These are phyloP conservation scores for Rhazya stricta DNA, from an alignment of 257 asterid genomes.

Conservation along the genomic window DNA sequence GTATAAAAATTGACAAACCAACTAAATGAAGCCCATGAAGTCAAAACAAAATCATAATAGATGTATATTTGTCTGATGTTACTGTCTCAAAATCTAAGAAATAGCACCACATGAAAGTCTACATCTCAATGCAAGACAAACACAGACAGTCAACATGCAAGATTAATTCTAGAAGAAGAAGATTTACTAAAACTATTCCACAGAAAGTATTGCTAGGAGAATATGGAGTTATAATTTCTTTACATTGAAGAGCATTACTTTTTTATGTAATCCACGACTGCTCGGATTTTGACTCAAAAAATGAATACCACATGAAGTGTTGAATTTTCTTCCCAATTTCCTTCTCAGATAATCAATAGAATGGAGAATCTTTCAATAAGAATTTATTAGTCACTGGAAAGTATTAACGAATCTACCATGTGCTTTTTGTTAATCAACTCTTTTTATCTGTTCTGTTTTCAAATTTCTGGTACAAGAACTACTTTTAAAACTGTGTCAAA, in stretches of 20 bases:
- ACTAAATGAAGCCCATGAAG: neutral
- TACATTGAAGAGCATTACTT: neutral
- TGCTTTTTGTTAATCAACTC: neutral
- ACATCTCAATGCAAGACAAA: neutral
- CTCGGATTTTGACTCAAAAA: too few species aligned
- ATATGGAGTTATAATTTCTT: neutral
- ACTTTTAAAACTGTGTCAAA: neutral
- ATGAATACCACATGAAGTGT: too few species aligned
- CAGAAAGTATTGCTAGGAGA: neutral
- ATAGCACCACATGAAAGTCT: neutral
- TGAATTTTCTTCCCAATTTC: neutral
- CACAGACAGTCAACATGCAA: neutral
- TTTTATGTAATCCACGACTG: neutral
- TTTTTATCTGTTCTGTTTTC: neutral
- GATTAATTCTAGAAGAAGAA: neutral
- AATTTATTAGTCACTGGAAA: neutral
- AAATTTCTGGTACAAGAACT: neutral
- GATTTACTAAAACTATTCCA: neutral
- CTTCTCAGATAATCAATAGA: too few species aligned
- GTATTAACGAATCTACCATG: neutral
- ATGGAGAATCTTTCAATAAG: neutral
- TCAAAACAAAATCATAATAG: too few species aligned
- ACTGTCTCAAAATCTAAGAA: neutral
- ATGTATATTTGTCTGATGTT: neutral
- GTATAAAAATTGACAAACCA: neutral